Evolutionary conservation across 306 rosid genomes (phyloP), one percentile per base, ranked within the genome.

Genomic region (Corylus avellana): DNA sequence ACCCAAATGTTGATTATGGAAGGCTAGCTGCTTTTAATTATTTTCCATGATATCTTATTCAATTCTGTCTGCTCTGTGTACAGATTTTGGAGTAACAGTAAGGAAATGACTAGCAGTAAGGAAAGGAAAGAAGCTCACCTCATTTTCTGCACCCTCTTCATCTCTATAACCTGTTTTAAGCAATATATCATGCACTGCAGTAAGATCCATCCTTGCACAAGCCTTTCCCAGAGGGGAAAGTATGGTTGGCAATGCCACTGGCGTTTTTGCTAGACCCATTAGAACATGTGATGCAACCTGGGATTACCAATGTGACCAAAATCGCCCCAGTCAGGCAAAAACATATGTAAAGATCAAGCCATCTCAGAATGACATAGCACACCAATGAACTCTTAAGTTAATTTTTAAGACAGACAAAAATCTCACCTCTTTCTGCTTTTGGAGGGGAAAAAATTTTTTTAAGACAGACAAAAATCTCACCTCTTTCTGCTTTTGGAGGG

Each of bases 61-160:
- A 57, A 48, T 67, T 57, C 55, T 47, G 32, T 79, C 72, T 48
- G 51, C 16, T 47, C 10, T 14, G 25, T 8, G 54, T 71, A 64
- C 12, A 27, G n/a, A 75, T 10, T 2, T 51, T 46, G 59, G 27
- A 39, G 79, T 0, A 67, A 77, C 22, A 18, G 16, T 4, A 42
- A 68, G 72, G 51, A 68, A 42, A 4, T 7, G 27, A 39, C 74
- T 0, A 67, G 70, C 22, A 18, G 29, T 4, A 42, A 68, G 72
- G 51, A 42, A 42, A 4, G 42, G 72, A 68, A 20, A 37, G 46
- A 22, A 57, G 70, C 47, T 67, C 64, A 92, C 98, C 90, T 94
- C 97, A 59, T 89, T 94, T 82, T 94, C 98, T n/a, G 97, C 94
- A 59, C 97, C 98, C 83, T 92, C 97, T 76, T 94, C 98, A 11